Percentiles rank a stretch among this genome's conserved stretches.
Evolutionary conservation across 2,329 filamentous ascomycete genomes (phyloP).

Genomic region (Stromatinia cepivora): DNA sequence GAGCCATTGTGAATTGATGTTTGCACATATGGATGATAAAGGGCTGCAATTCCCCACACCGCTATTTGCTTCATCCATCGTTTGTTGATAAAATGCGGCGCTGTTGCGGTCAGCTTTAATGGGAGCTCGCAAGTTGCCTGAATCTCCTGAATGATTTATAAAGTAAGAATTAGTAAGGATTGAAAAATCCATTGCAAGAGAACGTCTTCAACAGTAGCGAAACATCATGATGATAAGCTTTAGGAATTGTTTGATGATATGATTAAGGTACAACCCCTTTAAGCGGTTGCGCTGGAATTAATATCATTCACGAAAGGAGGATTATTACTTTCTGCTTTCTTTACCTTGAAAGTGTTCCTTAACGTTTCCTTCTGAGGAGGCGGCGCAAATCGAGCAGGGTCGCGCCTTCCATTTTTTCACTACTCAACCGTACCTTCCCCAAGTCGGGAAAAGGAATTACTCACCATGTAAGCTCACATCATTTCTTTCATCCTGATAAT

Average conservation of each 20-base stretch:
- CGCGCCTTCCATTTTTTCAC: conserved; percentile 2
- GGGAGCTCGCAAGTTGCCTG: not conserved
- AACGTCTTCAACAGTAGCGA: not conserved
- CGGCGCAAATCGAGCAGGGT: not conserved
- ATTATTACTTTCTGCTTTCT: not conserved
- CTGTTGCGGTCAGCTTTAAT: not conserved
- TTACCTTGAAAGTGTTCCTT: not conserved
- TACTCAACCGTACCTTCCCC: not conserved
- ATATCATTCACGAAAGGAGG: not conserved
- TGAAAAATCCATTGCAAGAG: not conserved
- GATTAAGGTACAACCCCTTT: not conserved
- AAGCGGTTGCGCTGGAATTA: too few relatives aligned
- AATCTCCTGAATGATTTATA: not conserved
- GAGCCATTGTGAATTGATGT: conserved; percentile 25
- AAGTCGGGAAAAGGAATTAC: not conserved
- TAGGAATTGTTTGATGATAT: not conserved
- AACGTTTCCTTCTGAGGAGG: not conserved
- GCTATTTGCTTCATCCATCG: conserved; percentile 29
- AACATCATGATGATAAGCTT: not conserved
- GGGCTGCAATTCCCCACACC: conserved; percentile 30
- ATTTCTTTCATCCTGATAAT: not conserved
- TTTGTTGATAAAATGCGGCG: conserved; percentile 1
- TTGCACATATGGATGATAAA: not conserved
- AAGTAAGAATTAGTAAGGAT: not conserved
- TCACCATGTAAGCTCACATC: not conserved